These are phyloP conservation scores for Fragosphaeria purpurea DNA, from an alignment of 2,329 filamentous ascomycete genomes.

Conservation along the genomic window DNA sequence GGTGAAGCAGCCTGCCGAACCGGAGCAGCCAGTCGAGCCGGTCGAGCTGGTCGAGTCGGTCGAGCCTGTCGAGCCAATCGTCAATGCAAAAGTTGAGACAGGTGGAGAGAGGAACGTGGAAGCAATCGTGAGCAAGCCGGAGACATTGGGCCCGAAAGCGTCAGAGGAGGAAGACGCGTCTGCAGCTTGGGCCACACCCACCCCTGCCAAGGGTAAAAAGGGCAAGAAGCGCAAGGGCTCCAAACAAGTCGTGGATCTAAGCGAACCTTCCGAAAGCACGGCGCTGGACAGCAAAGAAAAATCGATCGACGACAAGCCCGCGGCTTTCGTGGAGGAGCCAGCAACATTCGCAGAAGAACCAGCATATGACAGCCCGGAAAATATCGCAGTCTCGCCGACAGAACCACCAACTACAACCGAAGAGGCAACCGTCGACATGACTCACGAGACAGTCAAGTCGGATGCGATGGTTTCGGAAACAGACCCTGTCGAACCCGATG, in stretches of 20 bases:
- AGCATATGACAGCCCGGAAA: too few species aligned
- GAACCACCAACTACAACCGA: too few species aligned
- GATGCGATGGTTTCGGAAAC: too few species aligned
- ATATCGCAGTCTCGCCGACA: too few species aligned
- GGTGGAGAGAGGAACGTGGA: background rate
- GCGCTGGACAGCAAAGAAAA: too few species aligned
- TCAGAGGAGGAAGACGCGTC: background rate
- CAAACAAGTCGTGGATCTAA: background rate
- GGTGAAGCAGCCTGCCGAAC: background rate
- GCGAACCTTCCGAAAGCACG: background rate
- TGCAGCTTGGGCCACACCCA: background rate
- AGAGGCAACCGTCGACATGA: too few species aligned
- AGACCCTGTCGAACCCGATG: too few species aligned
- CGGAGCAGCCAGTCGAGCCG: background rate
- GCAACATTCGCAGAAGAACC: too few species aligned
- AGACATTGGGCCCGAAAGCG: background rate
- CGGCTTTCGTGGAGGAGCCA: too few species aligned
- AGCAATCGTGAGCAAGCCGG: conserved; percentile 1
- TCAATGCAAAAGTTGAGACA: background rate
- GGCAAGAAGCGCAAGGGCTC: conserved; percentile 2
- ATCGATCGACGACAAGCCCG: too few species aligned
- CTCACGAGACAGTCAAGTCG: too few species aligned
- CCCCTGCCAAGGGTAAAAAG: conserved; percentile 3
- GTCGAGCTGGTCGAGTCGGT: background rate
- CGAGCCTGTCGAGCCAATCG: background rate